Evolutionary conservation across 129 eudicot species (phyloP).

Genomic region (Sambucus nigra): DNA sequence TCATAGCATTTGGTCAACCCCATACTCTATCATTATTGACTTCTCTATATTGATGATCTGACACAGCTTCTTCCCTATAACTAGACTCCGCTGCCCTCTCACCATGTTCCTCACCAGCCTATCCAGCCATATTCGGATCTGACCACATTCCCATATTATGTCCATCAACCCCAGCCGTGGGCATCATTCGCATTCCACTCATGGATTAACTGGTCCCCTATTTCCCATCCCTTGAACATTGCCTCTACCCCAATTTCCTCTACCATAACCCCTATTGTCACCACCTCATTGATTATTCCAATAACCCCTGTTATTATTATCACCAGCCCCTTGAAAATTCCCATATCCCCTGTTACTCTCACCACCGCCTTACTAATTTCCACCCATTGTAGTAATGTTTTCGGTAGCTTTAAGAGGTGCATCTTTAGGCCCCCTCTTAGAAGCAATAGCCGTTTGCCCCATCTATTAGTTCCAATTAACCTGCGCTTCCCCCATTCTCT

Average conservation of each 20-base stretch:
- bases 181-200: slow-evolving; percentile 94
- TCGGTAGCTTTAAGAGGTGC: slow-evolving; percentile 28
- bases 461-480: slow-evolving; percentile 48
- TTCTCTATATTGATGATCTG: slow-evolving; percentile 74
- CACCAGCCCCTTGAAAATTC: slow-evolving; percentile 21
- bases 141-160: slow-evolving; percentile 86
- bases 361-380: slow-evolving; percentile 29
- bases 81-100: slow-evolving; percentile 78
- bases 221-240: slow-evolving; percentile 59
- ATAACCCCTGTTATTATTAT: too few species aligned
- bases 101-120: slow-evolving; percentile 81
- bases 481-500: slow-evolving; percentile 76
- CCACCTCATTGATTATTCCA: slow-evolving; percentile 33
- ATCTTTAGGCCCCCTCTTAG: slow-evolving; percentile 44
- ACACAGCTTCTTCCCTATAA: slow-evolving; percentile 72
- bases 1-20: slow-evolving; percentile 29
- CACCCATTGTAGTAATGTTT: slow-evolving; percentile 31
- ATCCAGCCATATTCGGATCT: slow-evolving; percentile 68
- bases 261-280: slow-evolving; percentile 51
- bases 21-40: slow-evolving; percentile 57
- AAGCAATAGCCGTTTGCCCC: slow-evolving; percentile 25
- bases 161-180: slow-evolving; percentile 49
- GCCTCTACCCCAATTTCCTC: slow-evolving; percentile 90
- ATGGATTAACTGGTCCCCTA: slow-evolving; percentile 58
- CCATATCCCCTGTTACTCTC: too few species aligned